Evolutionary conservation across 768 basidiomycete species (phyloP).

Genomic region (Suillus occidentalis): DNA sequence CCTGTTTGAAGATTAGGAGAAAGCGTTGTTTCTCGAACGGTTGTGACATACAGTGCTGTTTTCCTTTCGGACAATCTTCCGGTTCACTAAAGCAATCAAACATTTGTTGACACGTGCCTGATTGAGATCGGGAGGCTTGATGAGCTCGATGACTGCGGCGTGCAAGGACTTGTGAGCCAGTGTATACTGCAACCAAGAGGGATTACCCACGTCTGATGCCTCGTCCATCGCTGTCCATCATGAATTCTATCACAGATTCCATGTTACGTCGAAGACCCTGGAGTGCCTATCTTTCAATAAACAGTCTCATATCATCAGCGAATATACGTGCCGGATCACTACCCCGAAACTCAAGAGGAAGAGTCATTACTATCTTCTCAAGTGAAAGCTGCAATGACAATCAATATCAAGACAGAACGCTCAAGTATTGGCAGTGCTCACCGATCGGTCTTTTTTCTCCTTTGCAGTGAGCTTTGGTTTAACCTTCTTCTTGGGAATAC

Average conservation of each 20-base stretch:
- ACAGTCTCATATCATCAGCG: neutral
- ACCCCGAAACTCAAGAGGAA: slow-evolving; percentile 91
- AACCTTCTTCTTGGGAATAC: slow-evolving; percentile 48
- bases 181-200: neutral
- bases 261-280: slow-evolving; percentile 75
- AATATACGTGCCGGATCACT: slow-evolving; percentile 71
- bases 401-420: neutral
- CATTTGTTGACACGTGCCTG: slow-evolving; percentile 94
- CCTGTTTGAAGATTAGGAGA: slow-evolving; percentile 37
- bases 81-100: slow-evolving; percentile 84
- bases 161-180: slow-evolving; percentile 1
- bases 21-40: neutral
- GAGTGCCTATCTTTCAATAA: neutral
- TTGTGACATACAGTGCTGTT: slow-evolving; percentile 50
- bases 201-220: slow-evolving; percentile 56
- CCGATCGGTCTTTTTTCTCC: slow-evolving; percentile 82
- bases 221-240: slow-evolving; percentile 62
- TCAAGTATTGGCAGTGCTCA: slow-evolving; percentile 33
- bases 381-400: slow-evolving; percentile 45
- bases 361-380: slow-evolving; percentile 69
- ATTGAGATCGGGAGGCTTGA: slow-evolving; percentile 78
- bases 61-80: slow-evolving; percentile 81
- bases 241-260: slow-evolving; percentile 75
- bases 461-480: slow-evolving; percentile 74
- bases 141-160: slow-evolving; percentile 67